These are phyloP conservation scores for Udeniomyces megalosporus DNA, from an alignment of 768 basidiomycete species.

Conservation along the genomic window DNA sequence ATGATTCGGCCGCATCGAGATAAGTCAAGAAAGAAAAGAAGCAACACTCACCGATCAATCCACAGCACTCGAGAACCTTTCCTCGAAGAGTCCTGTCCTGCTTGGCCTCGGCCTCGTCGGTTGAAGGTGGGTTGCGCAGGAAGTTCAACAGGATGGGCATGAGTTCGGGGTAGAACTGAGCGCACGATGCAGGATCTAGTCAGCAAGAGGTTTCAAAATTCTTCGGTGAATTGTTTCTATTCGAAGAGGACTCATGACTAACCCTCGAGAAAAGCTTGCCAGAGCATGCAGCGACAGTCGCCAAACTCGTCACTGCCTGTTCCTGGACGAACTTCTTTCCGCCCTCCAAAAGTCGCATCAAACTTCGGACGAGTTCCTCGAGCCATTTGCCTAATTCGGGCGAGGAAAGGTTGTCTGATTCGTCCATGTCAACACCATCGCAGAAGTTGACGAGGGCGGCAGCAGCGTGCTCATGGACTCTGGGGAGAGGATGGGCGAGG, in stretches of 20 bases:
- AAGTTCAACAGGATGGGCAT: conserved; percentile 70
- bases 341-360: conserved; percentile 29
- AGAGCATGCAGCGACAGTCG: conserved; percentile 77
- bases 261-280: conserved; percentile 44
- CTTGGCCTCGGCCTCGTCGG: conserved; percentile 33
- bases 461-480: conserved; percentile 73
- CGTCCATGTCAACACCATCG: conserved; percentile 54
- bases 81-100: conserved; percentile 46
- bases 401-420: conserved; percentile 38
- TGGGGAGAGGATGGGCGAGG: conserved; percentile 24
- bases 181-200: neutral
- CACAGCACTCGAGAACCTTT: conserved; percentile 85
- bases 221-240: neutral
- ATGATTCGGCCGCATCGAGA: too few relatives aligned
- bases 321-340: conserved; percentile 52
- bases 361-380: conserved; percentile 51
- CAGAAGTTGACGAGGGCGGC: conserved; percentile 83
- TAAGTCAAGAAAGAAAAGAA: neutral
- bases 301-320: conserved; percentile 59
- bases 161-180: conserved; percentile 54
- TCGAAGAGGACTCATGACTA: neutral
- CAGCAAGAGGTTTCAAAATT: neutral
- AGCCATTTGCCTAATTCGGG: conserved; percentile 35
- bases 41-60: conserved; percentile 50
- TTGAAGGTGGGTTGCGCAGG: conserved; percentile 41